Evolutionary conservation across 2,329 filamentous ascomycete genomes (phyloP).

Genomic region (Fusarium caatingaense): DNA sequence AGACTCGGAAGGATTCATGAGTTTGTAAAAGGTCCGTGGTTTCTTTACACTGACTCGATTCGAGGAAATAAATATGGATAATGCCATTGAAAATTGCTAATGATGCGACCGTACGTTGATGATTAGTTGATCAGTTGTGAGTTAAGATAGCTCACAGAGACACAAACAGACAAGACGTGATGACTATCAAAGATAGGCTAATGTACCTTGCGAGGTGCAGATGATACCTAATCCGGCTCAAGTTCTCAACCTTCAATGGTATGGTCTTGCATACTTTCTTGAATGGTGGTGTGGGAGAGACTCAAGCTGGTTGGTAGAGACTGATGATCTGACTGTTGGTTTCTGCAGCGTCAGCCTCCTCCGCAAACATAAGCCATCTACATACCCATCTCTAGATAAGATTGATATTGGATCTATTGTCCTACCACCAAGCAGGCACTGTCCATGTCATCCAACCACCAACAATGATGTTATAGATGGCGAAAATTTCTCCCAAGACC

Average conservation of each 20-base stretch:
- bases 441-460: neutral
- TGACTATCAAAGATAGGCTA: slow-evolving; percentile 30
- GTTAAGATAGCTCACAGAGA: slow-evolving; percentile 8
- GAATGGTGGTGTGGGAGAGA: slow-evolving; percentile 24
- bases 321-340: slow-evolving; percentile 21
- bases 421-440: neutral
- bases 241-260: slow-evolving; percentile 14
- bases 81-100: slow-evolving; percentile 1
- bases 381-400: slow-evolving; percentile 14
- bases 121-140: slow-evolving; percentile 5
- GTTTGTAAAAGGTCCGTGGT: slow-evolving; percentile 2
- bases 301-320: slow-evolving; percentile 24
- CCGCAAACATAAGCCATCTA: slow-evolving; percentile 20
- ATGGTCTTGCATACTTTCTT: slow-evolving; percentile 12
- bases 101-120: neutral
- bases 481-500: neutral
- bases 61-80: neutral
- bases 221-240: slow-evolving; percentile 13
- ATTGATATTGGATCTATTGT: slow-evolving; percentile 15
- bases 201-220: slow-evolving; percentile 17
- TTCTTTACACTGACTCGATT: neutral
- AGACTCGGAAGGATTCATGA: neutral
- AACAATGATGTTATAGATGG: neutral
- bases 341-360: slow-evolving; percentile 16
- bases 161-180: slow-evolving; percentile 1